Conservation (phyloP, 495 filamentous ascomycete species). For the Aspergillus sclerotioniger region DNA sequence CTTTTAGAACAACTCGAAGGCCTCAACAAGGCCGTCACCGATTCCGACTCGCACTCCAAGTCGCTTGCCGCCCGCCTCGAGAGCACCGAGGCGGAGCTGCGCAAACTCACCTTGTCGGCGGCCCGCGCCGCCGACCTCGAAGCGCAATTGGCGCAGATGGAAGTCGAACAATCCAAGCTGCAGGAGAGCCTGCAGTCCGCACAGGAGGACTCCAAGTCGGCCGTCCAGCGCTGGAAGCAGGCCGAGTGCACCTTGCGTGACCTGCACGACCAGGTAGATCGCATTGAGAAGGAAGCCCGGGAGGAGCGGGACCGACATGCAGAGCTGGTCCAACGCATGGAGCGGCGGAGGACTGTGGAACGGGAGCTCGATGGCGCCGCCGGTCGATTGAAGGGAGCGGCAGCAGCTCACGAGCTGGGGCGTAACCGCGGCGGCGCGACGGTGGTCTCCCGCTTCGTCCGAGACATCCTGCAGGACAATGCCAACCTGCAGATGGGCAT, state of each 20-base stretch:
- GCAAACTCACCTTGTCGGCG: slow-evolving; percentile 68
- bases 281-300: slow-evolving; percentile 79
- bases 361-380: slow-evolving; percentile 73
- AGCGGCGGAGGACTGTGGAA: slow-evolving; percentile 70
- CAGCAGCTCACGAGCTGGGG: slow-evolving; percentile 60
- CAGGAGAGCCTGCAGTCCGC: slow-evolving; percentile 63
- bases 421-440: slow-evolving; percentile 53
- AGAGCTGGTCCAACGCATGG: slow-evolving; percentile 77
- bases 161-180: slow-evolving; percentile 73
- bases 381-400: slow-evolving; percentile 74
- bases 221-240: slow-evolving; percentile 76
- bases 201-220: slow-evolving; percentile 69
- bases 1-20: slow-evolving; percentile 79
- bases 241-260: slow-evolving; percentile 72
- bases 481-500: slow-evolving; percentile 88
- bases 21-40: slow-evolving; percentile 68
- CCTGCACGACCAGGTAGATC: slow-evolving; percentile 82
- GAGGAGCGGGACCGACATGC: slow-evolving; percentile 81
- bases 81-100: slow-evolving; percentile 71
- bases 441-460: slow-evolving; percentile 90
- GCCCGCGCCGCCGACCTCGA: slow-evolving; percentile 74
- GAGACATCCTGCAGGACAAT: slow-evolving; percentile 93
- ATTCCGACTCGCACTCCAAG: slow-evolving; percentile 72
- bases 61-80: slow-evolving; percentile 69
- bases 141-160: slow-evolving; percentile 69